Percentiles rank a stretch among this genome's conserved stretches.
Evolutionary conservation across 208 protist species (phyloP).

Genomic region (Novymonas esmeraldas): DNA sequence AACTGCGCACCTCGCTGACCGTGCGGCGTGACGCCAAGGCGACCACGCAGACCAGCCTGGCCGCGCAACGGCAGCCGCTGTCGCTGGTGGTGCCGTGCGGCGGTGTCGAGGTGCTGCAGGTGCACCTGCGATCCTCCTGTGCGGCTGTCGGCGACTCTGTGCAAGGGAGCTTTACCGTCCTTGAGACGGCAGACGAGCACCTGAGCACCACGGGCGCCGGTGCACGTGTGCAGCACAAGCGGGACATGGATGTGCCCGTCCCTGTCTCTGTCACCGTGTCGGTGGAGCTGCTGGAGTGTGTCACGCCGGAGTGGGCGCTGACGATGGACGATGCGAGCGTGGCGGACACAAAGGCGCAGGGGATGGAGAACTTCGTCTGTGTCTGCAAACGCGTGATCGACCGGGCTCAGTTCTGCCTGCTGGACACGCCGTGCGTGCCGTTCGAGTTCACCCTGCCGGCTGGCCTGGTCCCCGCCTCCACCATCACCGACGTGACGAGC

Average conservation of each 20-base stretch:
- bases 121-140: constrained; percentile 39
- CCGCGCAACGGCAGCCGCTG: constrained; percentile 31
- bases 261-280: constrained; percentile 22
- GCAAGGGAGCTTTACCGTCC: constrained; percentile 36
- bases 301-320: constrained; percentile 30
- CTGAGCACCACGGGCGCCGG: not conserved
- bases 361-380: constrained; percentile 32
- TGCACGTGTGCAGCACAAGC: not conserved
- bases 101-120: constrained; percentile 26
- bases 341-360: constrained; percentile 15
- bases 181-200: not conserved
- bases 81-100: constrained; percentile 32
- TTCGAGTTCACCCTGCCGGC: constrained; percentile 33
- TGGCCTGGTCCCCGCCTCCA: constrained; percentile 22
- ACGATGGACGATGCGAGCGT: constrained; percentile 11
- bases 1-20: constrained; percentile 28
- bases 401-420: constrained; percentile 15
- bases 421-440: constrained; percentile 29
- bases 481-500: constrained; percentile 31
- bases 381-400: constrained; percentile 28
- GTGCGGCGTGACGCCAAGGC: constrained; percentile 21
- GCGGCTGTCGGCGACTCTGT: constrained; percentile 44
- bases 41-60: constrained; percentile 17
- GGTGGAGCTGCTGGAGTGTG: constrained; percentile 31
- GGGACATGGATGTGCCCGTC: constrained; percentile 14